Percentiles rank a stretch among this genome's conserved stretches.
Evolutionary conservation across 352 stramenopile species (phyloP).

Genomic region (Pythium phragmitis): DNA sequence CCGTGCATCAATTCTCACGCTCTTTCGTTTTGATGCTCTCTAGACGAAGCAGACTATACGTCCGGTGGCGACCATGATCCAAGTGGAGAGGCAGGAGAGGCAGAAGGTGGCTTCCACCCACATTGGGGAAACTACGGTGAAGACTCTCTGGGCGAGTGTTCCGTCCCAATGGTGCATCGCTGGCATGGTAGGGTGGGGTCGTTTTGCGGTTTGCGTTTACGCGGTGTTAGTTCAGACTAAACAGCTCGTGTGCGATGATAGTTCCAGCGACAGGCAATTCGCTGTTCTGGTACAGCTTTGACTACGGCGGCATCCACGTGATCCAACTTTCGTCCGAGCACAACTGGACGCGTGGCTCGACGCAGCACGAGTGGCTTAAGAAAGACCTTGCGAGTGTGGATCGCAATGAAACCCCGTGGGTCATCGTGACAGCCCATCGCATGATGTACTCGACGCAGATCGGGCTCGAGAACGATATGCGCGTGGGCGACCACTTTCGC

Average conservation of each 20-base stretch:
- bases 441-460: constrained; percentile 80
- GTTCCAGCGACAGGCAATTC: constrained; percentile 59
- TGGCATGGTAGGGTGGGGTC: constrained; percentile 47
- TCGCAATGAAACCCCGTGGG: constrained; percentile 84
- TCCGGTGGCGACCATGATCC: constrained; percentile 51
- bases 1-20: no score
- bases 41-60: constrained; percentile 76
- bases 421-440: constrained; percentile 89
- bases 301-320: constrained; percentile 86
- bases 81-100: constrained; percentile 40
- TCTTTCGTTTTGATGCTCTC: constrained; percentile 4
- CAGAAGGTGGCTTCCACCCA: constrained; percentile 52
- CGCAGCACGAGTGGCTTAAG: constrained; percentile 88
- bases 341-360: constrained; percentile 80
- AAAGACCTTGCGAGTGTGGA: constrained; percentile 76
- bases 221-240: neutral
- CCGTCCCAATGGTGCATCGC: constrained; percentile 64
- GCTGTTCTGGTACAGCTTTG: constrained; percentile 90
- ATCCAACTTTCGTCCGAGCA: constrained; percentile 92
- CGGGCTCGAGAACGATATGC: constrained; percentile 51
- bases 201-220: neutral
- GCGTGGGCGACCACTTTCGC: constrained; percentile 74
- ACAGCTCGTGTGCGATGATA: constrained; percentile 16
- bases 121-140: constrained; percentile 64
- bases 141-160: constrained; percentile 66